A percentile compares a stretch with the other conserved stretches of the same genome.
phyloP scores from a whole-genome alignment of 2,329 filamentous ascomycete genomes.

The Thelonectria rubi region DNA sequence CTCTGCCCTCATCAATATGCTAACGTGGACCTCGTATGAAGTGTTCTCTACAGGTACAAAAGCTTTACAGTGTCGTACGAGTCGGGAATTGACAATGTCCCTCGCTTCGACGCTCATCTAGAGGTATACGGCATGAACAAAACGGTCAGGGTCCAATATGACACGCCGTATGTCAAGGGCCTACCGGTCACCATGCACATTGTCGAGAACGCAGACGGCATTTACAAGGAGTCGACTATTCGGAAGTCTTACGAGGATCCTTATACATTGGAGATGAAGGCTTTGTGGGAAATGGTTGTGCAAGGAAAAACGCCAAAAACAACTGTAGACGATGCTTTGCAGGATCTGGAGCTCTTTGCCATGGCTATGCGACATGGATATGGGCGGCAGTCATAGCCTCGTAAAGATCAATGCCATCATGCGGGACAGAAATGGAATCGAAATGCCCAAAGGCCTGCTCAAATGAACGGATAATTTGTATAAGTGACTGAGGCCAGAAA shows the following conservation, averaged over 20 bases:
- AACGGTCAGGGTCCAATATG: conserved; percentile 60
- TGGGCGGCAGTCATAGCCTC: not conserved
- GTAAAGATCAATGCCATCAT: not conserved
- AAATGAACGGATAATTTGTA: too few species aligned
- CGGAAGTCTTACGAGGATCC: conserved; percentile 51
- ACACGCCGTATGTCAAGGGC: conserved; percentile 62
- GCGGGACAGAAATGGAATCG: not conserved
- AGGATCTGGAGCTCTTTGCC: conserved; percentile 30
- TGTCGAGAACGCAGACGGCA: conserved; percentile 50
- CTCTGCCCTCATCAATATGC: not conserved
- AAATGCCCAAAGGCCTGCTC: too few species aligned
- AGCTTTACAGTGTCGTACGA: conserved; percentile 62
- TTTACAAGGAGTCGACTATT: conserved; percentile 31
- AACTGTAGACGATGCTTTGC: conserved; percentile 39
- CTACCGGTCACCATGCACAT: conserved; percentile 56
- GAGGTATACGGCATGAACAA: conserved; percentile 61
- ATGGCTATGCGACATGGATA: conserved; percentile 17
- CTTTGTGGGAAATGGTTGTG: conserved; percentile 32
- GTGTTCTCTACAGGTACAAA: not conserved
- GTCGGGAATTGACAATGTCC: conserved; percentile 60
- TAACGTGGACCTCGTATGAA: not conserved
- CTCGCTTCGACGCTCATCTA: conserved; percentile 58
- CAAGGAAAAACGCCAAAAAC: conserved; percentile 44
- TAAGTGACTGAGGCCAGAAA: too few species aligned
- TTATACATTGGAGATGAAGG: conserved; percentile 45